Percentiles rank a stretch among this genome's conserved stretches.
phyloP scores from a whole-genome alignment of 495 filamentous ascomycete species.

The Amphirosellinia nigrospora region DNA sequence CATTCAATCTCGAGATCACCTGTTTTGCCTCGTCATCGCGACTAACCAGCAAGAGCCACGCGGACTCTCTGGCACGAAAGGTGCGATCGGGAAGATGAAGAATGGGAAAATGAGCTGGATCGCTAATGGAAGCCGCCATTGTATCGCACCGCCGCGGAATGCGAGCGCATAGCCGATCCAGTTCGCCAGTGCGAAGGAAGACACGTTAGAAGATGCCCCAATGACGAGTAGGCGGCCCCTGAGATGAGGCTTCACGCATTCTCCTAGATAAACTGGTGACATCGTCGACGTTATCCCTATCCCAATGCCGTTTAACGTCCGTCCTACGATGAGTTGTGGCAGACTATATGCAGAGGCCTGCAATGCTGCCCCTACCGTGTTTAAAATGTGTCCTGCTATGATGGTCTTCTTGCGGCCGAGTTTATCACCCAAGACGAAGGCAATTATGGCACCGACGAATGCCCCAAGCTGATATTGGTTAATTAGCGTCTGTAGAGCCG shows the following conservation, averaged over 20 bases:
- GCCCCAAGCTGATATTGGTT: constrained; percentile 37
- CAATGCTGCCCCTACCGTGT: constrained; percentile 59
- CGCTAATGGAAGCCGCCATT: constrained; percentile 59
- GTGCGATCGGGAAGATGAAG: constrained; percentile 43
- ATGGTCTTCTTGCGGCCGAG: constrained; percentile 64
- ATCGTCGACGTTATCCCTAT: constrained; percentile 65
- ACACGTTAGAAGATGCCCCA: constrained; percentile 33
- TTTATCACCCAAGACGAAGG: constrained; percentile 44
- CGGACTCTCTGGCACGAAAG: constrained; percentile 46
- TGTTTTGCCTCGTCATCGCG: constrained; percentile 38
- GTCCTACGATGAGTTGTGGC: constrained; percentile 65
- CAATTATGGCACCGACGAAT: constrained; percentile 46
- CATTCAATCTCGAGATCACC: constrained; percentile 43
- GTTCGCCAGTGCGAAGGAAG: constrained; percentile 41
- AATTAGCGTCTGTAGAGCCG: constrained; percentile 32
- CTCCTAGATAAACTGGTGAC: constrained; percentile 65
- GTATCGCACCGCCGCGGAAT: constrained; percentile 40
- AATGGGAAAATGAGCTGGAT: constrained; percentile 56
- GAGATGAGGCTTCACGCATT: constrained; percentile 57
- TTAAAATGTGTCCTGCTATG: constrained; percentile 63
- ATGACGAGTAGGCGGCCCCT: constrained; percentile 51
- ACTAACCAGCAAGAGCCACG: constrained; percentile 37
- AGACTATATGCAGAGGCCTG: constrained; percentile 41
- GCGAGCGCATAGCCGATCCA: constrained; percentile 50
- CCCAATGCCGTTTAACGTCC: constrained; percentile 70